These are phyloP conservation scores for Candida rishiriensis DNA, from an alignment of 805 yeast species.

Conservation along the genomic window DNA sequence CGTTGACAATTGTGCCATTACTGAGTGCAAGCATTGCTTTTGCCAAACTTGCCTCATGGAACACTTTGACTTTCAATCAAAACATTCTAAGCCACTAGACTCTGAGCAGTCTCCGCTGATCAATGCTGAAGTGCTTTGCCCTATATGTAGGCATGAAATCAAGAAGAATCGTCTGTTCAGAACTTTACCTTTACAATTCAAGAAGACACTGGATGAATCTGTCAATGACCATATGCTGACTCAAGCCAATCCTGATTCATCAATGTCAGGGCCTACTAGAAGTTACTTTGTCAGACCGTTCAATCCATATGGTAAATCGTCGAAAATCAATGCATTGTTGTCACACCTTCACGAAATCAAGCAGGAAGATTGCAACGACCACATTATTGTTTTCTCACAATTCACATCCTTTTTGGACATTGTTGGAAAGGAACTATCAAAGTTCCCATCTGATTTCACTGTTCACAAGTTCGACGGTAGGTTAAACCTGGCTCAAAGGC, in stretches of 20 bases:
- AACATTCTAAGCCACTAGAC: conserved; percentile 1
- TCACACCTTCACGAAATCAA: conserved; percentile 51
- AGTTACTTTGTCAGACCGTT: conserved; percentile 34
- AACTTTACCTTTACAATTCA: conserved; percentile 26
- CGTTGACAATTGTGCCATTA: conserved; percentile 43
- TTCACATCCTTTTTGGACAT: conserved; percentile 79
- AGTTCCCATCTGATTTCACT: conserved; percentile 41
- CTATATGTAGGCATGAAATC: conserved; percentile 64
- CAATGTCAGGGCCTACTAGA: conserved; percentile 12
- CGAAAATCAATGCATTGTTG: conserved; percentile 68
- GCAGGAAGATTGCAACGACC: conserved; percentile 58
- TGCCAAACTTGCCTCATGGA: conserved; percentile 71
- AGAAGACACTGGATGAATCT: conserved; percentile 22
- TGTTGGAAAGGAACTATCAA: conserved; percentile 55
- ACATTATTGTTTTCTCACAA: conserved; percentile 86
- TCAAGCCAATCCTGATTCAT: conserved; percentile 3
- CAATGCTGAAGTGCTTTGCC: conserved; percentile 54
- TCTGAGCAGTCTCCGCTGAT: conserved; percentile 19
- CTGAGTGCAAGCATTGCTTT: conserved; percentile 78
- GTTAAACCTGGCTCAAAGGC: conserved; percentile 60
- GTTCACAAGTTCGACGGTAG: conserved; percentile 82
- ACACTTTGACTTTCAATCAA: conserved; percentile 65
- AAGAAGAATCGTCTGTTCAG: conserved; percentile 46
- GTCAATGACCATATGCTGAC: conserved; percentile 6
- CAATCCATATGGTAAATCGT: conserved; percentile 53